Base-by-base conservation (phyloP, 805 yeast genomes). In the Tetrapisispora taiwanensis region DNA sequence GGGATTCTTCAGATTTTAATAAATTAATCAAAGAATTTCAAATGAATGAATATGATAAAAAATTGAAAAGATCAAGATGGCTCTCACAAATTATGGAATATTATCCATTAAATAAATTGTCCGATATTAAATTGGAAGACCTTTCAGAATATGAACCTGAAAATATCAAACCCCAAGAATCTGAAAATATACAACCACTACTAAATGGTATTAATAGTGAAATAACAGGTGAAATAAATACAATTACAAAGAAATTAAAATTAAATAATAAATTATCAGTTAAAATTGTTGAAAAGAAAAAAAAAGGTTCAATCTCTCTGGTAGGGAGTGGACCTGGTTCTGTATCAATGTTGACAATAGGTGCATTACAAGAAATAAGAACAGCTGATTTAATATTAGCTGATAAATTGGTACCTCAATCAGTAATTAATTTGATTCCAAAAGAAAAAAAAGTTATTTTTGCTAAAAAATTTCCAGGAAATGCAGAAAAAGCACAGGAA, bases 281-380 rank as follows among this genome's bases (percentile, higher is more conserved):
- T 3, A 20, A 6, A 8, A 14, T 36, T 2, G 20, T 17, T n/a
- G 39, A 41, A n/a, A 31, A 39, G 14, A 24, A 31, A 22, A 31
- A 39, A 9, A 61, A 54, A 39, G 95, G 95, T 1, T 50, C 71
- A 2, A 81, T 89, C 10, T 76, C 92, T 1, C 69, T 90, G n/a
- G 88, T 90, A 17, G 97, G 97, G 0, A 74, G 95, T 2, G 97
- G 97, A 0, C 97, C 97, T 0, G 97, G 97, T 0, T 77, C 90
- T 1, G 75, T 84, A 0, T 81, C 87, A 1, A 72, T 86, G 58
- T 70, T 90, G 19, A 89, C 97, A 0, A 62, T 85, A 1, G 95
- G 92, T 4, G 97, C 97, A 0, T 60, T 87, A 24, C 76, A 80
- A 35, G 87, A 82, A 32, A 89, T 90, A 26, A 74, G 80, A 48